Evolutionary conservation across 2,329 filamentous ascomycete species (phyloP).

Genomic region (Lachnellula subtilissima): DNA sequence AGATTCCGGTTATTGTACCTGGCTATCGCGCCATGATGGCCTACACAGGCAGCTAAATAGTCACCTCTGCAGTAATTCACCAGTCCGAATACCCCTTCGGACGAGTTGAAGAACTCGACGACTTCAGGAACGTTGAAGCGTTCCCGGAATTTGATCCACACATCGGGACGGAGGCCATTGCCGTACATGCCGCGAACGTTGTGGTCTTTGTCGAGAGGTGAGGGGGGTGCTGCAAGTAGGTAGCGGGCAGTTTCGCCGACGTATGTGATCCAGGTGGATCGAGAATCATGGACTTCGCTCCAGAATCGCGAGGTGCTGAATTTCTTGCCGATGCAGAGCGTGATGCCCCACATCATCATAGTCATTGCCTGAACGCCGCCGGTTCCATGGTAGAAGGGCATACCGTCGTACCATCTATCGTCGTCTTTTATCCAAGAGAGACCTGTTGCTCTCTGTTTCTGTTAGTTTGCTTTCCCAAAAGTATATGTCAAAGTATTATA

Average conservation of each 20-base stretch:
- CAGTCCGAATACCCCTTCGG: slow-evolving; percentile 63
- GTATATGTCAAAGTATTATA: not conserved
- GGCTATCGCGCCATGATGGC: slow-evolving; percentile 63
- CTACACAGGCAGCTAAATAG: slow-evolving; percentile 60
- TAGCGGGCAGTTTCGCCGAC: slow-evolving; percentile 75
- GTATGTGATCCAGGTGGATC: slow-evolving; percentile 68
- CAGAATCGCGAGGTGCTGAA: slow-evolving; percentile 70
- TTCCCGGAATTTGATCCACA: slow-evolving; percentile 60
- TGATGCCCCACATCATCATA: slow-evolving; percentile 37
- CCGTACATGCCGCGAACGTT: slow-evolving; percentile 56
- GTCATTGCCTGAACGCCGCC: slow-evolving; percentile 39
- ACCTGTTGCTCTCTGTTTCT: slow-evolving; percentile 13
- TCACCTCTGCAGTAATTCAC: slow-evolving; percentile 57
- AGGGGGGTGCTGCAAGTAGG: slow-evolving; percentile 61
- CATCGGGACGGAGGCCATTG: slow-evolving; percentile 64
- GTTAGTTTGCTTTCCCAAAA: slow-evolving; percentile 2
- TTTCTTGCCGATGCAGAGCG: slow-evolving; percentile 58
- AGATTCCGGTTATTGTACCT: slow-evolving; percentile 48
- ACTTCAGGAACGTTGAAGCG: slow-evolving; percentile 60
- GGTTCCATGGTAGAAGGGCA: slow-evolving; percentile 74
- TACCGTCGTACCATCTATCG: slow-evolving; percentile 70
- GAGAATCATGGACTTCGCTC: slow-evolving; percentile 62
- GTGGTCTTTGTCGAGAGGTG: slow-evolving; percentile 56
- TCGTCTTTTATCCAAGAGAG: slow-evolving; percentile 26
- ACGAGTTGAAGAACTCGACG: slow-evolving; percentile 73